These are phyloP conservation scores for Helicocarpus griseus DNA, from an alignment of 2,329 filamentous ascomycete genomes.

Conservation along the genomic window DNA sequence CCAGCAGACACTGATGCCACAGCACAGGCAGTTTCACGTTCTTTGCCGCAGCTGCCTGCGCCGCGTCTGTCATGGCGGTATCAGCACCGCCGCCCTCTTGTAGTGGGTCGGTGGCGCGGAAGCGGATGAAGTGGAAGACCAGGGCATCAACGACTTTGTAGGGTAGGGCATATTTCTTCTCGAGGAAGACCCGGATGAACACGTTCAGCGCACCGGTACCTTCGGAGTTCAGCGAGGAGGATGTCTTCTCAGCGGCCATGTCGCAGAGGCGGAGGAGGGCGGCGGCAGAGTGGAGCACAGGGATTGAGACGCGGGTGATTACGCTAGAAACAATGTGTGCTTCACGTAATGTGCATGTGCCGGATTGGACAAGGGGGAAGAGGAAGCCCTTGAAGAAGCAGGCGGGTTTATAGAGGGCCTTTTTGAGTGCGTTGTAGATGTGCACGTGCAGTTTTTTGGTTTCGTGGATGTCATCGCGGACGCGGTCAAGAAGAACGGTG, in stretches of 20 bases:
- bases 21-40: conserved; percentile 70
- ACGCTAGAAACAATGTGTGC: conserved; percentile 86
- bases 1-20: conserved; percentile 89
- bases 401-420: conserved; percentile 82
- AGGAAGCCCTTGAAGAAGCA: conserved; percentile 96
- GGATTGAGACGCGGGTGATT: conserved; percentile 73
- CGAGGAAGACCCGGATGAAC: conserved; percentile 83
- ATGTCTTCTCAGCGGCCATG: conserved; percentile 83
- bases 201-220: conserved; percentile 88
- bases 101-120: conserved; percentile 59
- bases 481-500: conserved; percentile 74
- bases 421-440: conserved; percentile 88
- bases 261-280: conserved; percentile 88
- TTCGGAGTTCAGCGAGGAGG: conserved; percentile 58
- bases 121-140: conserved; percentile 93
- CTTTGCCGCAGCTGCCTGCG: conserved; percentile 40
- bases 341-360: conserved; percentile 85
- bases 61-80: conserved; percentile 36
- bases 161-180: conserved; percentile 94
- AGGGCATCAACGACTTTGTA: conserved; percentile 90
- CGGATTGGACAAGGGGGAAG: conserved; percentile 76
- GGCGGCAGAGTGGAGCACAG: conserved; percentile 83
- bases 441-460: conserved; percentile 93
- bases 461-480: conserved; percentile 90
- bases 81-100: conserved; percentile 45